Evolutionary conservation across 2,329 filamentous ascomycete genomes (phyloP).

Genomic region (Beauveria bassiana): DNA sequence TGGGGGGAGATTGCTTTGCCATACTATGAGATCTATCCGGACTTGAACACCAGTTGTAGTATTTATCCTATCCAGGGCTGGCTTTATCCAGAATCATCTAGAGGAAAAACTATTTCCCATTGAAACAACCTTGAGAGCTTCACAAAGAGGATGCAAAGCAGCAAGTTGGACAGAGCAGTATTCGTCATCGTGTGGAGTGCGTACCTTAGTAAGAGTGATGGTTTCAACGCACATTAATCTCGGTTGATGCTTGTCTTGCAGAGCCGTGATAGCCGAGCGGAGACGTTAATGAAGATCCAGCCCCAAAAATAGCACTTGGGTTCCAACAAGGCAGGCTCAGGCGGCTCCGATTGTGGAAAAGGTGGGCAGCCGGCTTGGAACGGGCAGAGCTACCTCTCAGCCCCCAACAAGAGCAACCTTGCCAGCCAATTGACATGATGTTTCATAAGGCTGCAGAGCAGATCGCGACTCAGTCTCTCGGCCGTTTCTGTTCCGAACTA

Average conservation of each 20-base stretch:
- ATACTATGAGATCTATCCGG: not conserved
- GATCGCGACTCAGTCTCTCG: not conserved
- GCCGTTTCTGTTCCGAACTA: not conserved
- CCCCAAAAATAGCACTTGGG: not conserved
- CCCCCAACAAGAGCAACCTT: not conserved
- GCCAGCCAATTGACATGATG: not conserved
- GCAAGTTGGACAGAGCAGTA: not conserved
- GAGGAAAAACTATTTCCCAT: not conserved
- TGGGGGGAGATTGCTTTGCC: not conserved
- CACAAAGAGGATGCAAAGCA: not conserved
- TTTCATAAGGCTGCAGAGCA: not conserved
- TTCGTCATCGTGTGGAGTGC: too few species aligned
- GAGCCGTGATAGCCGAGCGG: constrained; percentile 4
- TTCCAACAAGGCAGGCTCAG: not conserved
- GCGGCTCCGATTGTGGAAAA: not conserved
- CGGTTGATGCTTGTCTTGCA: not conserved
- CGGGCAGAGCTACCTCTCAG: not conserved
- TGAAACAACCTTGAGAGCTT: not conserved
- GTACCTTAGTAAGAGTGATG: not conserved
- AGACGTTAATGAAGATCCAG: not conserved
- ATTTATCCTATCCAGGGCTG: not conserved
- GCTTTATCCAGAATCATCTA: not conserved
- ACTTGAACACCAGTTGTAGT: not conserved
- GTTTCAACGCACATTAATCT: not conserved
- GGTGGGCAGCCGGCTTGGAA: not conserved